A percentile compares a stretch with the other conserved stretches of the same genome.
These are phyloP conservation scores for Escovopsis sp. DNA, from an alignment of 2,329 filamentous ascomycete species.

Conservation along the genomic window DNA sequence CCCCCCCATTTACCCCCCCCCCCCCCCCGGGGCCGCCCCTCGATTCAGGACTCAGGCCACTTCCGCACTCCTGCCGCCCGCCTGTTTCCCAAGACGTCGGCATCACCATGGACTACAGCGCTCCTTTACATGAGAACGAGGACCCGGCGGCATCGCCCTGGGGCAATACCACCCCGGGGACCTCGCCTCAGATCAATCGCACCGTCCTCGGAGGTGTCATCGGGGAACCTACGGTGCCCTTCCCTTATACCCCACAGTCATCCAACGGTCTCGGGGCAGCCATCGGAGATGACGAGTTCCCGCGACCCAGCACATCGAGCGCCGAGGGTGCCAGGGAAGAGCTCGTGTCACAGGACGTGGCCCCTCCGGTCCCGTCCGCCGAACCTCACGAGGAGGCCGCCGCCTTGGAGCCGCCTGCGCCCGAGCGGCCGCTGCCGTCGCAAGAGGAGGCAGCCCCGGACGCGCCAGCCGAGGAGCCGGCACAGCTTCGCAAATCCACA, in stretches of 20 bases:
- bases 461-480: slow-evolving; percentile 19
- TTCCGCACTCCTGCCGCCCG: no score
- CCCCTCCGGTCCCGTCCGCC: slow-evolving; percentile 5
- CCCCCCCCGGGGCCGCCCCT: slow-evolving; percentile 5
- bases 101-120: slow-evolving; percentile 41
- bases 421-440: slow-evolving; percentile 16
- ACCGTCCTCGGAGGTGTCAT: slow-evolving; percentile 27
- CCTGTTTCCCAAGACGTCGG: no score
- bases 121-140: slow-evolving; percentile 39
- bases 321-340: slow-evolving; percentile 26
- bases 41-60: no score
- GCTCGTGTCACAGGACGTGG: slow-evolving; percentile 13
- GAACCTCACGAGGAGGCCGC: slow-evolving; percentile 6
- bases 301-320: slow-evolving; percentile 32
- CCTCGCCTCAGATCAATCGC: slow-evolving; percentile 33
- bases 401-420: slow-evolving; percentile 5
- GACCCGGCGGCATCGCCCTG: slow-evolving; percentile 40
- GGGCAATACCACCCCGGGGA: slow-evolving; percentile 38
- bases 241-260: slow-evolving; percentile 27
- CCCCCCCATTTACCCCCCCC: slow-evolving; percentile 10
- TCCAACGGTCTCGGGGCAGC: slow-evolving; percentile 29
- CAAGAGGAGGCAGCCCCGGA: slow-evolving; percentile 9
- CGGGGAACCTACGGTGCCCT: slow-evolving; percentile 27
- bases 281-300: slow-evolving; percentile 25
- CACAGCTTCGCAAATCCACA: slow-evolving; percentile 40